Evolutionary conservation across 2,329 filamentous ascomycete species (phyloP).

Genomic region (Didymellaceae sp.): DNA sequence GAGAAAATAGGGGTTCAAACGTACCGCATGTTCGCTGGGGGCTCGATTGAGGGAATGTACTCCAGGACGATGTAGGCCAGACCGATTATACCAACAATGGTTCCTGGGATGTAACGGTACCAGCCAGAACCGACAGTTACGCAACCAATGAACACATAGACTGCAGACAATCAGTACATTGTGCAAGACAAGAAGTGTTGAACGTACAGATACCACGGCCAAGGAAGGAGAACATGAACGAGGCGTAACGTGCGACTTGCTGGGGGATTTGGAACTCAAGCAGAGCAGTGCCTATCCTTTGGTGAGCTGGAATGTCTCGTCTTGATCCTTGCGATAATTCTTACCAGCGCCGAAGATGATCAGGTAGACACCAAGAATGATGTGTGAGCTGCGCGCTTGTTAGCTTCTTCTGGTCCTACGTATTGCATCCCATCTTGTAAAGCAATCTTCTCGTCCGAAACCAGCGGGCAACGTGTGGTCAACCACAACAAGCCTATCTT

Average conservation of each 20-base stretch:
- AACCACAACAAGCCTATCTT: too few species aligned
- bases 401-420: conserved; percentile 20
- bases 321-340: conserved; percentile 32
- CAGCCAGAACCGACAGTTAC: conserved; percentile 75
- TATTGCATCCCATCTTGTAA: neutral
- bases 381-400: conserved; percentile 62
- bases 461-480: too few species aligned
- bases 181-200: neutral
- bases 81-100: conserved; percentile 78
- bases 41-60: conserved; percentile 60
- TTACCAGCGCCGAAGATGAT: conserved; percentile 87
- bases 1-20: conserved; percentile 8
- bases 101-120: conserved; percentile 77
- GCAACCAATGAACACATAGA: conserved; percentile 94
- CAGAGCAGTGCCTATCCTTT: conserved; percentile 65
- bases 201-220: conserved; percentile 89
- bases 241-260: conserved; percentile 90
- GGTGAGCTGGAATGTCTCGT: conserved; percentile 12
- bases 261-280: conserved; percentile 93
- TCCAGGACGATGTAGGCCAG: conserved; percentile 70
- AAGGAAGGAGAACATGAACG: conserved; percentile 97
- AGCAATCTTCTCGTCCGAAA: neutral
- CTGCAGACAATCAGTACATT: conserved; percentile 55
- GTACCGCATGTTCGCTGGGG: conserved; percentile 60
- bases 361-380: conserved; percentile 85